Conservation (phyloP, 2,329 filamentous ascomycete genomes). For the Chaetomium olivaceum region DNA sequence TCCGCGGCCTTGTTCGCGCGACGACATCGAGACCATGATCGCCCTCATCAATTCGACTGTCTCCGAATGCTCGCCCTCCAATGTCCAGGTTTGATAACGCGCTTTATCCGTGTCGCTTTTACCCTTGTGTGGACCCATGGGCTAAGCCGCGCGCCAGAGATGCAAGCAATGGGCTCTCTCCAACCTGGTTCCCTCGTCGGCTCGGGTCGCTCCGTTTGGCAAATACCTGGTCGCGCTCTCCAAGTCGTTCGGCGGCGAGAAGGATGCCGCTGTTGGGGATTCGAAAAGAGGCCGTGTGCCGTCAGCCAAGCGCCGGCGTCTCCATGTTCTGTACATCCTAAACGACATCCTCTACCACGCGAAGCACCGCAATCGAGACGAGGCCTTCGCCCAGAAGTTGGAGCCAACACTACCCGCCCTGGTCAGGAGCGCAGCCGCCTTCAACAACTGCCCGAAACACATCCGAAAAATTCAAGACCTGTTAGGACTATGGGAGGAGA, state of each 20-base stretch:
- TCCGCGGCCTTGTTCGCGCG: constrained; percentile 66
- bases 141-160: constrained; percentile 62
- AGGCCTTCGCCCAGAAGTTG: constrained; percentile 56
- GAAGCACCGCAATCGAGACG: constrained; percentile 51
- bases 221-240: constrained; percentile 75
- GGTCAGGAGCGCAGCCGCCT: constrained; percentile 57
- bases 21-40: constrained; percentile 70
- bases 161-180: constrained; percentile 84
- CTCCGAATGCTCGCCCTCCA: constrained; percentile 71
- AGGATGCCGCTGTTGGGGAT: constrained; percentile 36
- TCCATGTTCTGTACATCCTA: constrained; percentile 76
- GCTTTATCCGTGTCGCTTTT: constrained; percentile 33
- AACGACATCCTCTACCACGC: constrained; percentile 77
- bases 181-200: constrained; percentile 67
- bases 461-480: constrained; percentile 64
- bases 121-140: constrained; percentile 31
- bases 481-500: constrained; percentile 69
- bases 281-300: constrained; percentile 44
- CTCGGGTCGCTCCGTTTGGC: constrained; percentile 66
- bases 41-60: constrained; percentile 63
- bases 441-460: constrained; percentile 64
- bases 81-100: constrained; percentile 80
- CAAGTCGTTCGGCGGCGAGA: constrained; percentile 52
- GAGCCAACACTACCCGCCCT: constrained; percentile 63
- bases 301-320: constrained; percentile 65